Base-by-base conservation (phyloP, 2,329 filamentous ascomycete species). In the Epichloe hybrida region DNA sequence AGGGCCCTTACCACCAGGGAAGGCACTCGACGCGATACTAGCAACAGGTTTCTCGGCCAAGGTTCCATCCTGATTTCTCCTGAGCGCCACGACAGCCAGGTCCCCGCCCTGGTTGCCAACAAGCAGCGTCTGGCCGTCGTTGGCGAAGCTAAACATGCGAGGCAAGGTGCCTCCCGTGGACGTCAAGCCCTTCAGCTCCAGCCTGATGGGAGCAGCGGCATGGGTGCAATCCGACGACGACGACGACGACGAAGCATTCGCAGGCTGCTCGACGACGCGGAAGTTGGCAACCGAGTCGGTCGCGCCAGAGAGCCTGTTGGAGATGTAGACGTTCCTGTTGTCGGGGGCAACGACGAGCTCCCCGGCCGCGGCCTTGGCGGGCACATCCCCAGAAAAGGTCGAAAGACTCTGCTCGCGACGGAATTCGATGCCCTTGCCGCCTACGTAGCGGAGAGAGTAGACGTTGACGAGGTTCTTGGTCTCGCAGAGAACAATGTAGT, bases 281-380 rank as follows among this genome's bases (percentile, higher is more conserved):
- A 77, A 75, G 60, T 71, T 70, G 5, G 72, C 66, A 57, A 77
- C 69, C 57, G 63, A 71, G 62, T 77, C 75, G 8, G 68, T 69
- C 3, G 55, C 56, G 49, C 71, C 72, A 1, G 67, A 71, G 27
- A 75, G 55, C 4, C 75, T 72, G 66, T 77, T 77, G 38, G 72
- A 73, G 49, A 76, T 67, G 61, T 77, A 77, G 17, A 77, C 56
- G 61, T 75, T 64, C 55, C 60, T 61, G 59, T 64, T 65, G 61
- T 72, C 69, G 27, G 59, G 58, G 8, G 68, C 62, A 36, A 76
- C 58, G 52, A 66, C 61, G 39, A 77, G 59, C 59, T 71, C 73
- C 43, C 72, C 74, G 1, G 70, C 73, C 0, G 70, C 66, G 6
- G 73, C 71, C 51, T 62, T 63, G 3, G 69, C 66, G 3, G 46